phyloP scores from a whole-genome alignment of 1,284 basidiomycete genomes.

The Cystobasidium pallidum region DNA sequence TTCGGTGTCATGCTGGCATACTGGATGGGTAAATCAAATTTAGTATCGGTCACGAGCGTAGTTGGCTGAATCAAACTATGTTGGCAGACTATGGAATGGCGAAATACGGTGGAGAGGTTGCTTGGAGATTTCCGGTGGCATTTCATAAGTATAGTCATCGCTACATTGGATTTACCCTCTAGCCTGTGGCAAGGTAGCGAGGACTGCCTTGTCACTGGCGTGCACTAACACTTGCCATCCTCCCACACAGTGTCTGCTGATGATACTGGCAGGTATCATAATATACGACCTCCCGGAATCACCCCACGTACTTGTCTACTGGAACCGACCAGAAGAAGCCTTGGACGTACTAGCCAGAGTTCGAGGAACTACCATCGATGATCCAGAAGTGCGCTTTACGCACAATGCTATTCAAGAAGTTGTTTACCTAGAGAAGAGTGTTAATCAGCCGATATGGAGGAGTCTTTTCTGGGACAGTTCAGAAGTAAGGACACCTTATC shows the following conservation, averaged over 20 bases:
- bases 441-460: constrained; percentile 31
- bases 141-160: constrained; percentile 15
- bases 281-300: constrained; percentile 31
- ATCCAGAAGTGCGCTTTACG: constrained; percentile 7
- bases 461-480: constrained; percentile 35
- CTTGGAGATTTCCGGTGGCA: constrained; percentile 37
- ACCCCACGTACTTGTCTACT: constrained; percentile 27
- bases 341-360: constrained; percentile 19
- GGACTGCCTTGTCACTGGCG: background rate
- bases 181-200: background rate
- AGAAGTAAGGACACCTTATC: background rate
- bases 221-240: background rate
- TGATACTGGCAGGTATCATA: constrained; percentile 25
- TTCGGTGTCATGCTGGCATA: constrained; percentile 38
- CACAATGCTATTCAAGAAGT: constrained; percentile 19
- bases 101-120: constrained; percentile 34
- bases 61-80: background rate
- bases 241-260: constrained; percentile 25
- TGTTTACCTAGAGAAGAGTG: constrained; percentile 28
- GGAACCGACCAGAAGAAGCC: constrained; percentile 24
- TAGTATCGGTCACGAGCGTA: background rate
- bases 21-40: constrained; percentile 11
- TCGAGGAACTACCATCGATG: constrained; percentile 1
- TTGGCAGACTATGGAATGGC: constrained; percentile 36
- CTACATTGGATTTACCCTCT: background rate